phyloP scores from a whole-genome alignment of 1,284 basidiomycete genomes.

The Cerioporus squamosus region DNA sequence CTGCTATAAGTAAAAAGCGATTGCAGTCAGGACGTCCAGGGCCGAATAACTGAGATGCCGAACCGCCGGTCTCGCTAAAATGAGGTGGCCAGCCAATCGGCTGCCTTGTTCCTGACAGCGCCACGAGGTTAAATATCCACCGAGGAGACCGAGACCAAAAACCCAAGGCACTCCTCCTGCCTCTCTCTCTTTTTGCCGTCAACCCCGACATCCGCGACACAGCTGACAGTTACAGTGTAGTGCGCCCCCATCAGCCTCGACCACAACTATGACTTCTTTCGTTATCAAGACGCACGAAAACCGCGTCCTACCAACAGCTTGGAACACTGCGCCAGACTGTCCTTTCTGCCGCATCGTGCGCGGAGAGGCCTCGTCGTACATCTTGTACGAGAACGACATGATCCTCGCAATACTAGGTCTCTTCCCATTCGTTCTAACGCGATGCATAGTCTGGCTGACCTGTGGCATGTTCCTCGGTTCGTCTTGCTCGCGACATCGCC shows the following conservation, averaged over 20 bases:
- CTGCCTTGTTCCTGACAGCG: too few species aligned
- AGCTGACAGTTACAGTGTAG: too few species aligned
- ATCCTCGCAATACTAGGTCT: conserved; percentile 73
- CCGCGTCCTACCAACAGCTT: conserved; percentile 46
- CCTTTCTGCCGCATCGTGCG: conserved; percentile 67
- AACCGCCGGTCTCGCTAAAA: too few species aligned
- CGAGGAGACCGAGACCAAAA: too few species aligned
- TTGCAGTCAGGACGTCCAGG: not conserved
- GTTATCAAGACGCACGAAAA: conserved; percentile 66
- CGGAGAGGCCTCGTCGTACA: conserved; percentile 49
- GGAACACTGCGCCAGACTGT: conserved; percentile 53
- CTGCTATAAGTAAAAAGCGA: not conserved
- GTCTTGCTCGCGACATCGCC: not conserved
- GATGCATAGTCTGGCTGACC: not conserved
- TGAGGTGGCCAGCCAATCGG: too few species aligned
- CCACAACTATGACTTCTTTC: conserved; percentile 64
- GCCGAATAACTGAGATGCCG: too few species aligned
- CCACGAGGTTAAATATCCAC: too few species aligned
- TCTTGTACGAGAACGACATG: conserved; percentile 66
- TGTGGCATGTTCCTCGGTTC: not conserved
- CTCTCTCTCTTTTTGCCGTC: too few species aligned
- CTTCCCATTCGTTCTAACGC: conserved; percentile 7
- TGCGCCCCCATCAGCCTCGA: too few species aligned
- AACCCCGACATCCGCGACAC: too few species aligned
- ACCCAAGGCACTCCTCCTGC: too few species aligned